Percentiles rank a stretch among this genome's conserved stretches.
Evolutionary conservation across 306 rosid species (phyloP).

Genomic region (Cucumis sativus): Cucumber_9930_V3 NC_026657.2:30763501-30764000

Average conservation of each 20-base stretch:
- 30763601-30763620: not conserved
- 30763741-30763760: not conserved
- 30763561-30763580: constrained; percentile 72
- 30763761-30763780: not conserved
- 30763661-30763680: not conserved
- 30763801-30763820: not conserved
- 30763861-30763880: not conserved
- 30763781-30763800: not conserved
- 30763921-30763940: not conserved
- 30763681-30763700: not conserved
- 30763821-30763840: not conserved
- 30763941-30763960: too few relatives aligned
- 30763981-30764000: not conserved
- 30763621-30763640: not conserved
- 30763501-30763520: constrained; percentile 51
- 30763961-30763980: not conserved
- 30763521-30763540: constrained; percentile 72
- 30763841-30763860: not conserved
- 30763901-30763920: not conserved
- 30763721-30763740: not conserved
- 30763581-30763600: constrained; percentile 55
- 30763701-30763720: not conserved
- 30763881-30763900: not conserved
- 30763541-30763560: constrained; percentile 69
- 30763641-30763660: not conserved